phyloP scores from a whole-genome alignment of 352 stramenopile genomes.

The Globisporangium splendens region DNA sequence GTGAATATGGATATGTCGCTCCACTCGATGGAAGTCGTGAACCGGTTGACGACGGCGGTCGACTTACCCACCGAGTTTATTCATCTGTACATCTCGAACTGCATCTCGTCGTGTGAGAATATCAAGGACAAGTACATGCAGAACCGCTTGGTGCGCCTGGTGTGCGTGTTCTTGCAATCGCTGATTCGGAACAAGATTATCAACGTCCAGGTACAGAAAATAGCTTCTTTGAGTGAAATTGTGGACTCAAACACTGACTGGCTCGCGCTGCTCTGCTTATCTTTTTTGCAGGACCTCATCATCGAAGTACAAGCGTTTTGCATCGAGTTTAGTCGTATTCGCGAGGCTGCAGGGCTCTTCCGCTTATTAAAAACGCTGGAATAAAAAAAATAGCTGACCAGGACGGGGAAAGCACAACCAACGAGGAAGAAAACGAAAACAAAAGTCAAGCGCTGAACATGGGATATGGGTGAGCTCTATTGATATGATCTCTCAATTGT shows the following conservation, averaged over 20 bases:
- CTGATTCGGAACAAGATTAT: conserved; percentile 99
- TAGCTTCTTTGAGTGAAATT: background rate
- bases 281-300: conserved; percentile 89
- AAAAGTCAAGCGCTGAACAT: conserved; percentile 1
- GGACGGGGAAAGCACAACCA: conserved; percentile 19
- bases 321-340: conserved; percentile 98
- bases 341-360: conserved; percentile 95
- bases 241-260: conserved; percentile 14
- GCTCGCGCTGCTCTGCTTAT: conserved; percentile 6
- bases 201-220: conserved; percentile 91
- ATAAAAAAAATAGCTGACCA: conserved; percentile 59
- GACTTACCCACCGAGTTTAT: conserved; percentile 97
- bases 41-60: conserved; percentile 90
- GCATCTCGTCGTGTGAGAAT: conserved; percentile 97
- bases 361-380: conserved; percentile 96
- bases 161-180: conserved; percentile 98
- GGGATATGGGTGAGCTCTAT: conserved; percentile 1
- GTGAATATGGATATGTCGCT: conserved; percentile 99
- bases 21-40: conserved; percentile 98
- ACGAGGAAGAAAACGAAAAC: conserved; percentile 13
- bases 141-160: conserved; percentile 96
- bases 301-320: conserved; percentile 99
- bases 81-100: conserved; percentile 98
- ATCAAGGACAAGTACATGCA: conserved; percentile 98
- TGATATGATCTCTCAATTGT: background rate